Evolutionary conservation across 805 yeast genomes (phyloP), one percentile per base, ranked within the genome.

Genomic region (Myxozyma udenii): DNA sequence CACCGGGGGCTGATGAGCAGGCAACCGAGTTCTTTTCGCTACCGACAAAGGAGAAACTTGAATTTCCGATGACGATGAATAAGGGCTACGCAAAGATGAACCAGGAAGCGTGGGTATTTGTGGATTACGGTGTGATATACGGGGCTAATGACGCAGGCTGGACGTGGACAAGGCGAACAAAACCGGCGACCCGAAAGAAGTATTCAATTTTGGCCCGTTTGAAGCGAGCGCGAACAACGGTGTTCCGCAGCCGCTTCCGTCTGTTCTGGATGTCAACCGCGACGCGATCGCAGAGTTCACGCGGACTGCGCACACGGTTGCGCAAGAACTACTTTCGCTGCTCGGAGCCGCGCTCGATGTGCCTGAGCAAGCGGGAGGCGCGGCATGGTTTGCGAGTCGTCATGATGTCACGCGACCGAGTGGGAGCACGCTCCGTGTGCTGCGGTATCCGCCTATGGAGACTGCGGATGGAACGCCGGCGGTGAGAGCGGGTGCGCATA

Each of bases 401-500:
- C 87, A 84, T 61, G 69, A 72, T 32, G 76, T 81, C 0, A 69
- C 68, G 14, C 71, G 75, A 45, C 64, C 66, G 7, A 78, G 84
- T 22, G 88, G 89, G 12, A 73, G 87, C 1, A 78, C 87, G 0
- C 77, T 87, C 62, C 71, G 95, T 62, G 72, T 87, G 61, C 69
- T 86, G 40, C 87, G 81, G 61, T 86, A 86, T 62, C 95, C 93
- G 1, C 59, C 59, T 3, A 40, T 53, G 41, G 28, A 35, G 22
- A 80, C 75, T 47, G 72, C 73, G 49, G 58, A 66, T 38, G 53
- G 61, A 4, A 58, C 65, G 36, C 53, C 62, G 12, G 74, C 69
- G 46, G 39, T 60, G 24, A 73, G 87, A 47, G 93, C 93, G 3
- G 95, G 95, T 38, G 93, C 95, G 6, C 95, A 87, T 60, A 86